Evolutionary conservation across 257 asterid species (phyloP).

Genomic region (Henckelia pumila): DNA sequence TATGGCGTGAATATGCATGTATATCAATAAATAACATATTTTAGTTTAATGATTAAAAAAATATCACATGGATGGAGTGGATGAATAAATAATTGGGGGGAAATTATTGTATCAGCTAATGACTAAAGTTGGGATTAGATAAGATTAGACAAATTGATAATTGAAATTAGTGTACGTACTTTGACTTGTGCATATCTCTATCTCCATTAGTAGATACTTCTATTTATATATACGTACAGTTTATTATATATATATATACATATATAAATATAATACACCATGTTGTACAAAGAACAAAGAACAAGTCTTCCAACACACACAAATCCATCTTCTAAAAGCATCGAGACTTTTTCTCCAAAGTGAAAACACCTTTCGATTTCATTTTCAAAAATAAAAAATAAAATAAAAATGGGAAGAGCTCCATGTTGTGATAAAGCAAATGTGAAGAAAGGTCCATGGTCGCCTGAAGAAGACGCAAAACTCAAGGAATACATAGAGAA

Average conservation of each 20-base stretch:
- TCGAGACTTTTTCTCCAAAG: constrained; percentile 19
- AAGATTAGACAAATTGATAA: constrained; percentile 13
- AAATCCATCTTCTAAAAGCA: constrained; percentile 18
- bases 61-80: constrained; percentile 10
- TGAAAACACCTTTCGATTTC: constrained; percentile 12
- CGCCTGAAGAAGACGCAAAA: constrained; percentile 84
- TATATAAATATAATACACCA: not conserved
- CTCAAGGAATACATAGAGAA: constrained; percentile 62
- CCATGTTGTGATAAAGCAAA: constrained; percentile 87
- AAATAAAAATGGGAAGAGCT: constrained; percentile 73
- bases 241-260: constrained; percentile 14
- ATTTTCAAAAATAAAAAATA: not conserved
- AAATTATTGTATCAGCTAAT: constrained; percentile 29
- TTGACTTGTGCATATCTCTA: constrained; percentile 51
- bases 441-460: constrained; percentile 94
- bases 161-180: constrained; percentile 32
- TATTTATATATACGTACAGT: not conserved
- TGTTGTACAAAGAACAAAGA: constrained; percentile 31
- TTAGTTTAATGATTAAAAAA: not conserved
- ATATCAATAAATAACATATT: no score
- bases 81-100: constrained; percentile 22
- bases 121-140: constrained; percentile 28
- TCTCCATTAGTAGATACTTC: constrained; percentile 11
- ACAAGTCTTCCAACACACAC: constrained; percentile 37
- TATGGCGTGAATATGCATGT: no score